A percentile compares a stretch with the other conserved stretches of the same genome.
Evolutionary conservation across 1,284 basidiomycete species (phyloP).

Genomic region (Ustilago bromivora): DNA sequence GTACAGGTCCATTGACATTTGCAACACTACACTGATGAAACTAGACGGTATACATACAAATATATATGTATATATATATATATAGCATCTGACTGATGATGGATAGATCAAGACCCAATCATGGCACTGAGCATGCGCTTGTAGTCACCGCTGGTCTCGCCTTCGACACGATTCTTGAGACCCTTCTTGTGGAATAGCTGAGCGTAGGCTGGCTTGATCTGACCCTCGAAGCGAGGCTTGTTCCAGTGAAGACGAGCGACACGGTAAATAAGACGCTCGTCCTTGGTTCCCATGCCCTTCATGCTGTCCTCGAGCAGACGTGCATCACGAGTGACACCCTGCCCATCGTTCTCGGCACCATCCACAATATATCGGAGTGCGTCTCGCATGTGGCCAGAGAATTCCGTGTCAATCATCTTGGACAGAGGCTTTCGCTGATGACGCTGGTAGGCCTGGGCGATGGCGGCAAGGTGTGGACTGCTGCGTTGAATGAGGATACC

Average conservation of each 20-base stretch:
- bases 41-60: constrained; percentile 21
- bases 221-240: constrained; percentile 53
- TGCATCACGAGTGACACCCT: constrained; percentile 65
- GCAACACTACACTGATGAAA: not conserved
- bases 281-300: constrained; percentile 67
- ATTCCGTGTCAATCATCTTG: constrained; percentile 61
- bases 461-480: constrained; percentile 61
- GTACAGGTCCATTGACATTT: constrained; percentile 12
- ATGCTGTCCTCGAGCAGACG: constrained; percentile 64
- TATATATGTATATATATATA: constrained; percentile 15
- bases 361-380: constrained; percentile 65
- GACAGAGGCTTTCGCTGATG: constrained; percentile 49
- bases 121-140: constrained; percentile 57
- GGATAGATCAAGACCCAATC: constrained; percentile 44
- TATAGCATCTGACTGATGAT: not conserved
- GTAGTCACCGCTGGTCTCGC: constrained; percentile 64
- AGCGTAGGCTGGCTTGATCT: constrained; percentile 66
- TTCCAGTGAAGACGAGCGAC: constrained; percentile 67
- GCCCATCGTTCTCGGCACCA: constrained; percentile 64
- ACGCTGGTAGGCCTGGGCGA: constrained; percentile 62
- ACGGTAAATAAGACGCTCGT: constrained; percentile 57
- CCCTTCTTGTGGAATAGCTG: constrained; percentile 62
- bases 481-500: constrained; percentile 66
- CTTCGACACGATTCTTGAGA: constrained; percentile 57
- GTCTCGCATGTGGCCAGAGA: constrained; percentile 66